Percentiles rank a stretch among this genome's conserved stretches.
phyloP scores from a whole-genome alignment of 768 basidiomycete species.

The Fistulinella prunicolor region DNA sequence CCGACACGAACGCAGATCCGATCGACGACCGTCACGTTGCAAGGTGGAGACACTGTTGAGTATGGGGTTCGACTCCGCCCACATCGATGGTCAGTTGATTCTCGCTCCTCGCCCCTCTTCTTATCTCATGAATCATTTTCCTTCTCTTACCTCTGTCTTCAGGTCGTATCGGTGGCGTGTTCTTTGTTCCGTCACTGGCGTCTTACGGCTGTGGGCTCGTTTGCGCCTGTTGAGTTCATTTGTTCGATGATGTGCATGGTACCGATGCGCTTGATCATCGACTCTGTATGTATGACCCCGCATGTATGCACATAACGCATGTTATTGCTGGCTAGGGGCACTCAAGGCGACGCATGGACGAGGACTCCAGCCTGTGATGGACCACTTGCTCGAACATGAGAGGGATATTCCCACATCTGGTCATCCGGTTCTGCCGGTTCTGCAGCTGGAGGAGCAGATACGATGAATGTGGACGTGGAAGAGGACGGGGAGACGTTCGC shows the following conservation, averaged over 20 bases:
- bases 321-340: slow-evolving; percentile 59
- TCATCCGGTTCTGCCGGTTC: too few species aligned
- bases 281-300: not conserved
- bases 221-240: too few species aligned
- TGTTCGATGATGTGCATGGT: too few species aligned
- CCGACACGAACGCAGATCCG: too few species aligned
- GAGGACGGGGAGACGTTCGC: slow-evolving; percentile 65
- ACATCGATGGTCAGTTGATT: slow-evolving; percentile 74
- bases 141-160: too few species aligned
- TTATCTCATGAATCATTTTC: not conserved
- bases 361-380: slow-evolving; percentile 90
- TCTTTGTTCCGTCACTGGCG: too few species aligned
- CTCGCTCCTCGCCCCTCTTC: not conserved
- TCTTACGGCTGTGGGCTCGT: too few species aligned
- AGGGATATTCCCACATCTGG: slow-evolving; percentile 66
- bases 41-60: too few species aligned
- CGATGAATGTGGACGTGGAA: slow-evolving; percentile 46
- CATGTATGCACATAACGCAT: not conserved
- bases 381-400: slow-evolving; percentile 81
- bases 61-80: slow-evolving; percentile 73
- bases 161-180: too few species aligned
- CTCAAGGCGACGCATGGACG: slow-evolving; percentile 77
- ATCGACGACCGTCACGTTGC: too few species aligned
- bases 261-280: too few species aligned
- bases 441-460: slow-evolving; percentile 14